A percentile compares a stretch with the other conserved stretches of the same genome.
phyloP scores from a whole-genome alignment of 1,284 basidiomycete species.

The Athelia psychrophila region DNA sequence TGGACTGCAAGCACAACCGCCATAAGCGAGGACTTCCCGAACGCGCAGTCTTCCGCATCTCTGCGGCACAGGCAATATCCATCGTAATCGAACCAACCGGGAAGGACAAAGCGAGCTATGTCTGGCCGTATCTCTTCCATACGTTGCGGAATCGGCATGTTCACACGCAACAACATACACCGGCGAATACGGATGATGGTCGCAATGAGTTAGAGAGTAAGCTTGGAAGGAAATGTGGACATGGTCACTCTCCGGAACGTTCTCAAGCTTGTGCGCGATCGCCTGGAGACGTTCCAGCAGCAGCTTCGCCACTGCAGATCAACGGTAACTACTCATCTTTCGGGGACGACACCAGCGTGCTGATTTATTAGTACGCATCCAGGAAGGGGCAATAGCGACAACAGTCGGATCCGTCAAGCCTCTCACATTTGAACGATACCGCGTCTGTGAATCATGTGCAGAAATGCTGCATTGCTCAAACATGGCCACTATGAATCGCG shows the following conservation, averaged over 20 bases:
- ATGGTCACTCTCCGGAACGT: conserved; percentile 92
- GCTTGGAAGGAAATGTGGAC: conserved; percentile 89
- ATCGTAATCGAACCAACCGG: conserved; percentile 96
- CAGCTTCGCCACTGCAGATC: conserved; percentile 76
- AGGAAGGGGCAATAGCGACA: conserved; percentile 68
- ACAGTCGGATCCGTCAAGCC: conserved; percentile 73
- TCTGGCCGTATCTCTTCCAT: conserved; percentile 97
- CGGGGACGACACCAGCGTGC: background rate
- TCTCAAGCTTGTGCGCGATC: conserved; percentile 72
- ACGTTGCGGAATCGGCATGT: conserved; percentile 90
- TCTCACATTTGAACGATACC: conserved; percentile 92
- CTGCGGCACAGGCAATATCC: conserved; percentile 85
- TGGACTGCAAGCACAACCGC: conserved; percentile 5
- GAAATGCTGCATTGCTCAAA: conserved; percentile 98
- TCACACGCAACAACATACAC: conserved; percentile 74
- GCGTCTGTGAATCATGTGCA: conserved; percentile 97
- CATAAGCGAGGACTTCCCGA: conserved; percentile 43
- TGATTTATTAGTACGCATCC: conserved; percentile 8
- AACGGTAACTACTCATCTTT: conserved; percentile 46
- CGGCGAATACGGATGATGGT: conserved; percentile 51
- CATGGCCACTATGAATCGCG: conserved; percentile 93
- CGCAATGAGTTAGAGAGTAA: conserved; percentile 71
- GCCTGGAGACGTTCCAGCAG: conserved; percentile 70
- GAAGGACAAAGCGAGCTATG: conserved; percentile 98
- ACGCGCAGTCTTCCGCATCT: conserved; percentile 80